Base-by-base conservation (phyloP, 179 eudicot species). In the Carnegiea gigantea region DNA sequence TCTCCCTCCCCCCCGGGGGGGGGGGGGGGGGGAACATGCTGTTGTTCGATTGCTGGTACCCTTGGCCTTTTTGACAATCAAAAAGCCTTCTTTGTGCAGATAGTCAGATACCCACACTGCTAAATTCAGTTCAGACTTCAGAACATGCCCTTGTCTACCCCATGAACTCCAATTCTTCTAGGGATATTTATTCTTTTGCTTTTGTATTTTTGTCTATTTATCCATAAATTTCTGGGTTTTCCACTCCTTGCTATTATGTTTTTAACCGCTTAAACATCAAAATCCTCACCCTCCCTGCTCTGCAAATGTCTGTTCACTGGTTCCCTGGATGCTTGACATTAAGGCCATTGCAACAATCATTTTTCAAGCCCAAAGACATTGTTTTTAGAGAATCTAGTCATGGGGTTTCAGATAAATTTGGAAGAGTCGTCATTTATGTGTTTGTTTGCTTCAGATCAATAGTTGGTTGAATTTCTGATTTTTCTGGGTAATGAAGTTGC, bases 291-390 rank as follows among this genome's bases (percentile, higher is more conserved):
- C 76, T 81, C 86, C 78, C 88, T 81, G 21, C 75, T 83, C 89
- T 88, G 90, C 90, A 74, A 78, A n/a, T 80, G 83, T 54, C 43
- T 82, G 81, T 38, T 82, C 40, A 57, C 65, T 86, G 81, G 88
- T 89, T 88, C 91, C 90, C 85, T 88, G 85, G 83, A 85, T 90
- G 90, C 90, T 89, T 83, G 85, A 84, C 88, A 86, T 80, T 78
- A 82, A 80, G 87, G 76, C 71, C 11, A 48, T 68, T 68, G 64
- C 80, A 77, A 84, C 86, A 75, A 87, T 90, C 93, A 82, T 87
- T 87, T 33, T 87, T 82, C 80, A 20, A 28, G 49, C 74, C 68
- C 46, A 11, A 24, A 75, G 77, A 7, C 57, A 33, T 26, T 54
- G 24, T 13, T 54, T 30, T 24, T 48, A 30, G 53, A 60, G 40